phyloP scores from a whole-genome alignment of 164 flowering plant species.

The Sedum album region DNA sequence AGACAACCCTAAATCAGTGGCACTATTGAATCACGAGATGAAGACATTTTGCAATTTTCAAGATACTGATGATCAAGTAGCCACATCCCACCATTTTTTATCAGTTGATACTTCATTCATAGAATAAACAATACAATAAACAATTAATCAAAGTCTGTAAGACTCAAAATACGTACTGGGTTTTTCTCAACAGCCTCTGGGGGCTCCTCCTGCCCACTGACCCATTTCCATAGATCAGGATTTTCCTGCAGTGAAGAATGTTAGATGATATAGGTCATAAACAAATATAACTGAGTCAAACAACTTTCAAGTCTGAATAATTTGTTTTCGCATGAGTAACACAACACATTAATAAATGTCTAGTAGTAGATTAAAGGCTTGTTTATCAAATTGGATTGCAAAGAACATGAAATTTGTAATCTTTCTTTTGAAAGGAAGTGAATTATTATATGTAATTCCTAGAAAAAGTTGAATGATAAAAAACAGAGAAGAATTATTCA shows the following conservation, averaged over 20 bases:
- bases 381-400: background rate
- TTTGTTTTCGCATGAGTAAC: background rate
- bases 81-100: background rate
- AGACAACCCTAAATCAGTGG: background rate
- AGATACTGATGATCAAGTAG: background rate
- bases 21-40: conserved; percentile 7
- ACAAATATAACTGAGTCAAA: no score
- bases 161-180: conserved; percentile 38
- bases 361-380: background rate
- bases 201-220: conserved; percentile 74
- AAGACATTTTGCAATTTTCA: background rate
- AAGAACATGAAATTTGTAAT: background rate
- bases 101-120: background rate
- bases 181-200: conserved; percentile 60
- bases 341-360: background rate
- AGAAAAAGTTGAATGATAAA: no score
- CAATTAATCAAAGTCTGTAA: background rate
- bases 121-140: background rate
- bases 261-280: background rate
- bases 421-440: no score
- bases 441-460: no score
- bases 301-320: no score
- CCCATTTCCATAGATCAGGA: conserved; percentile 95
- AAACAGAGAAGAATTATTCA: no score
- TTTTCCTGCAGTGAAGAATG: conserved; percentile 51